Percentiles rank a stretch among this genome's conserved stretches.
Conservation (phyloP, 2,329 filamentous ascomycete genomes). For the Fusarium protoensiforme region DNA sequence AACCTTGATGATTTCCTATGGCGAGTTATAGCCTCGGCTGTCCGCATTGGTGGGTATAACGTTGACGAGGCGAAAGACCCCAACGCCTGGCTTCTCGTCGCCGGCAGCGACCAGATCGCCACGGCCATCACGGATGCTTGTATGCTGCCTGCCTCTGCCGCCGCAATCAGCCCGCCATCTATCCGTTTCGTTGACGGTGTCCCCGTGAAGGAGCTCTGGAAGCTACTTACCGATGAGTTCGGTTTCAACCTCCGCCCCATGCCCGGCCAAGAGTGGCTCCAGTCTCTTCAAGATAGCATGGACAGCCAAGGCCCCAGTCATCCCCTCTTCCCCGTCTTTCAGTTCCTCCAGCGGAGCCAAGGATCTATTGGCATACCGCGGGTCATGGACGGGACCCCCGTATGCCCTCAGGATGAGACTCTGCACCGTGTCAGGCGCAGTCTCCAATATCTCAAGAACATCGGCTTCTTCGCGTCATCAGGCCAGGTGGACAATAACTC, state of each 20-base stretch:
- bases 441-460: not conserved
- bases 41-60: constrained; percentile 6
- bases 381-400: not conserved
- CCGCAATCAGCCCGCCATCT: not conserved
- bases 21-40: constrained; percentile 11
- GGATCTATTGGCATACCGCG: not conserved
- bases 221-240: constrained; percentile 4
- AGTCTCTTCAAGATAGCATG: not conserved
- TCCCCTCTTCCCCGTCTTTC: not conserved
- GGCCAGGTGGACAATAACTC: not conserved
- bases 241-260: constrained; percentile 5
- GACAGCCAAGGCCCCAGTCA: constrained; percentile 6
- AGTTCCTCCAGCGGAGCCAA: not conserved
- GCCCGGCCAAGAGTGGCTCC: not conserved
- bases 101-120: constrained; percentile 13
- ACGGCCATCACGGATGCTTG: constrained; percentile 1
- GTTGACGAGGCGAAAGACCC: constrained; percentile 3
- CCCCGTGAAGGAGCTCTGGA: constrained; percentile 4
- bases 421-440: constrained; percentile 5
- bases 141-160: not conserved
- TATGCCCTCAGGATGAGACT: not conserved
- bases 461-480: not conserved
- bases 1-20: constrained; percentile 16
- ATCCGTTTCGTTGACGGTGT: constrained; percentile 10
- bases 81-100: constrained; percentile 7